phyloP scores from a whole-genome alignment of 208 protist species.

The Trypanosomatidae sp. region DNA sequence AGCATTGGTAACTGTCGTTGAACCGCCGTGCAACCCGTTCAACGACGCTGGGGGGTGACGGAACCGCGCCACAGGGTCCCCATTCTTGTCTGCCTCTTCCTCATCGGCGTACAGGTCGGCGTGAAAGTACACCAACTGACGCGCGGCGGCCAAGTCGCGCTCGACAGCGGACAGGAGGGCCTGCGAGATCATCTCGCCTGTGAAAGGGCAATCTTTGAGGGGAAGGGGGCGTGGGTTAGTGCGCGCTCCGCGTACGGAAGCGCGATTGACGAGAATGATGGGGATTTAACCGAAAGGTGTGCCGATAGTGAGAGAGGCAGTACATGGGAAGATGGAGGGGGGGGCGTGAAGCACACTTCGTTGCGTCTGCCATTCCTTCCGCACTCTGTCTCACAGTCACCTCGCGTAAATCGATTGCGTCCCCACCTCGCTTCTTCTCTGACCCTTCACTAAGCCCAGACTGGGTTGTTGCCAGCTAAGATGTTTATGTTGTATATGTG shows the following conservation, averaged over 20 bases:
- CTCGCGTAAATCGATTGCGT: background rate
- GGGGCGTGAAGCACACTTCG: background rate
- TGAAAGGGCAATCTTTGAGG: background rate
- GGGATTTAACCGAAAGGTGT: background rate
- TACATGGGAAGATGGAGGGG: background rate
- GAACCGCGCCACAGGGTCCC: background rate
- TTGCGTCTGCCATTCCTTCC: background rate
- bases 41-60: background rate
- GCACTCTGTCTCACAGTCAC: background rate
- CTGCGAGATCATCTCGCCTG: constrained; percentile 9
- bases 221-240: background rate
- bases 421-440: constrained; percentile 1
- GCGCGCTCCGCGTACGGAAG: background rate
- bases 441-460: background rate
- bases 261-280: background rate
- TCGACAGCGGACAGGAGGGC: constrained; percentile 18
- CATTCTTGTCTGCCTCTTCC: background rate
- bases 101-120: constrained; percentile 7
- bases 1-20: background rate
- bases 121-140: constrained; percentile 22
- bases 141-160: constrained; percentile 20
- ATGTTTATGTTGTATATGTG: background rate
- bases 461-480: background rate
- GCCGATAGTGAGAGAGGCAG: background rate
- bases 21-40: background rate